Evolutionary conservation across 2,329 filamentous ascomycete genomes (phyloP), one percentile per base, ranked within the genome.

Genomic region (Fusarium veterinarium): DNA sequence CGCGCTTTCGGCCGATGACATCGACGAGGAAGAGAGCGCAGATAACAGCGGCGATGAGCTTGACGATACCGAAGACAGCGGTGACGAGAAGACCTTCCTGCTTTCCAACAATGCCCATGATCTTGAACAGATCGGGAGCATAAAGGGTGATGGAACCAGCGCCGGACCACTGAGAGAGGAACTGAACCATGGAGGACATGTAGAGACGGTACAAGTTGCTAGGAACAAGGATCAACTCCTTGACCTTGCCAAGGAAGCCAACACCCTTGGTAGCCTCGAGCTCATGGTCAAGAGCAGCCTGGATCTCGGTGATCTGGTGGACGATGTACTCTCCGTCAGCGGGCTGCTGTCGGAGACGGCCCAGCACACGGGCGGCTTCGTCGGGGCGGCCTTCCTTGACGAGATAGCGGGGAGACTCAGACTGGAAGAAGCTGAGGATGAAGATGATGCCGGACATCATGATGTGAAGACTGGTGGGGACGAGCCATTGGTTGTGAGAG

Each of bases 1-100:
- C 85, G 12, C 90, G 88, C 81, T 94, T 95, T 65, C 93, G 91
- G 8, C 93, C 93, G 72, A 95, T 91, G 60, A 92, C 90, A 75
- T 95, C 93, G 71, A 95, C 92, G 13, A 95, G 87, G 86, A 95
- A 94, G 58, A 95, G 86, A 1, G 93, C 92, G 79, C 92, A 95
- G 42, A 89, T 73, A 37, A 95, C 79, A 19, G 91, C 89, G 0
- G 91, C 87, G 11, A 89, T 79, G 60, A 95, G 88, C 78, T 95
- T 95, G 75, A 94, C 86, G 57, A 94, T 88, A 46, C 93, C 93
- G 60, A 95, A 94, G 56, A 95, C 89, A 7, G 89, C 92, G 0
- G 92, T 95, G 19, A 93, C 89, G 41, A 95, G 89, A 0, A 95
- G 87, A 60, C 90, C 90, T 80, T 94, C 91, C 48, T 91, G 87